Conservation (phyloP, 202 grass and related monocot species). For the Cymbopogon flexuosus region DNA sequence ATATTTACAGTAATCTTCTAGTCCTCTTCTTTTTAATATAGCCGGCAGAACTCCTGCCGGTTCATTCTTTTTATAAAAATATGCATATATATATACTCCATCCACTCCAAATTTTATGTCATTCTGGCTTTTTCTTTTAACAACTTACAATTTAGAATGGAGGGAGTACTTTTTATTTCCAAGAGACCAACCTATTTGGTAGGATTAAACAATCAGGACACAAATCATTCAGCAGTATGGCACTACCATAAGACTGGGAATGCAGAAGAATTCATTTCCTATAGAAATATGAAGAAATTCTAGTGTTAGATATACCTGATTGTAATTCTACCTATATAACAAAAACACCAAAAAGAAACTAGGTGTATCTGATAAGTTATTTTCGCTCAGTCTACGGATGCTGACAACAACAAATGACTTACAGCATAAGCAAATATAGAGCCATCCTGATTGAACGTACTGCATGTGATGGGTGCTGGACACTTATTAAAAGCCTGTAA, state of each 20-base stretch:
- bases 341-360: conserved; percentile 24
- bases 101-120: too few relatives aligned
- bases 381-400: background rate
- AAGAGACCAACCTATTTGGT: background rate
- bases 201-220: background rate
- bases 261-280: background rate
- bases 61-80: background rate
- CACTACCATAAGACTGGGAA: background rate
- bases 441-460: conserved; percentile 89
- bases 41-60: background rate
- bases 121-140: too few relatives aligned
- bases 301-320: background rate
- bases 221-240: background rate
- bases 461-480: conserved; percentile 80
- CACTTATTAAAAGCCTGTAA: conserved; percentile 72
- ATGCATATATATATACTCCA: background rate
- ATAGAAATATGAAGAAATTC: background rate
- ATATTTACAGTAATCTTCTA: background rate
- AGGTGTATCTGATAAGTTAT: conserved; percentile 2
- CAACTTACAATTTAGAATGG: too few relatives aligned
- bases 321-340: conserved; percentile 7
- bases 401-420: conserved; percentile 30
- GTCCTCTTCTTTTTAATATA: background rate
- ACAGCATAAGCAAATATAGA: conserved; percentile 95
- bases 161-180: background rate